Conservation (phyloP, 495 filamentous ascomycete genomes). For the Penicillium riverlandense region DNA sequence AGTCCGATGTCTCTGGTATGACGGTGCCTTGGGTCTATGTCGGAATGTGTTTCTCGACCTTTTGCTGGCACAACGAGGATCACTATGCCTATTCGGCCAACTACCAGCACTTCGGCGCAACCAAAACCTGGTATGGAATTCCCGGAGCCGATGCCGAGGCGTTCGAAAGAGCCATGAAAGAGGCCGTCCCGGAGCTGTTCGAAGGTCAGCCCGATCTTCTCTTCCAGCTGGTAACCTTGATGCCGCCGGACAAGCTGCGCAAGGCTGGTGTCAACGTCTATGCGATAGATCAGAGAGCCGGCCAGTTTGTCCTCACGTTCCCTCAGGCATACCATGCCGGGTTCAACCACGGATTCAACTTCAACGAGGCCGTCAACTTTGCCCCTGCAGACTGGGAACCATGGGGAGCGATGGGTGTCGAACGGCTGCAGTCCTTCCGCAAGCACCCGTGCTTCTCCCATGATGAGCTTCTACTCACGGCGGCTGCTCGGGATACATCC, state of each 20-base stretch:
- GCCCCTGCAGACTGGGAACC: conserved; percentile 96
- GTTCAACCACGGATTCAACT: conserved; percentile 97
- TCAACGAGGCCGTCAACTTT: conserved; percentile 99
- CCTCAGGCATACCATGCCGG: conserved; percentile 88
- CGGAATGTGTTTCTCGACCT: conserved; percentile 99
- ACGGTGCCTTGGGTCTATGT: conserved; percentile 99
- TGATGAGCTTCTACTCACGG: conserved; percentile 90
- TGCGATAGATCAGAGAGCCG: conserved; percentile 87
- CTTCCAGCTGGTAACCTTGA: conserved; percentile 92
- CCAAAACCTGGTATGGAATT: conserved; percentile 99
- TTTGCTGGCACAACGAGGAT: conserved; percentile 99
- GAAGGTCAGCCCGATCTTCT: conserved; percentile 95
- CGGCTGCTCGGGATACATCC: conserved; percentile 66
- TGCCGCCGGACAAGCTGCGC: conserved; percentile 89
- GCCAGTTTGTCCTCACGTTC: conserved; percentile 94
- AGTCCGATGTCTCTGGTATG: conserved; percentile 99
- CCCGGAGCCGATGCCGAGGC: conserved; percentile 87
- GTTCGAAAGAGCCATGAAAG: conserved; percentile 90
- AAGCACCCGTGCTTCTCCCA: conserved; percentile 95
- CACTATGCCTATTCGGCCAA: conserved; percentile 98
- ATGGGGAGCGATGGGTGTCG: conserved; percentile 78
- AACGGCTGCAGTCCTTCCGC: conserved; percentile 79
- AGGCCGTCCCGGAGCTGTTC: conserved; percentile 92
- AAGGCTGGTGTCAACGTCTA: conserved; percentile 92
- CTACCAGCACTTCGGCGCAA: conserved; percentile 97